Evolutionary conservation across 352 stramenopile species (phyloP), one percentile per base, ranked within the genome.

Genomic region (Phytopythium chamaehyphon): DNA sequence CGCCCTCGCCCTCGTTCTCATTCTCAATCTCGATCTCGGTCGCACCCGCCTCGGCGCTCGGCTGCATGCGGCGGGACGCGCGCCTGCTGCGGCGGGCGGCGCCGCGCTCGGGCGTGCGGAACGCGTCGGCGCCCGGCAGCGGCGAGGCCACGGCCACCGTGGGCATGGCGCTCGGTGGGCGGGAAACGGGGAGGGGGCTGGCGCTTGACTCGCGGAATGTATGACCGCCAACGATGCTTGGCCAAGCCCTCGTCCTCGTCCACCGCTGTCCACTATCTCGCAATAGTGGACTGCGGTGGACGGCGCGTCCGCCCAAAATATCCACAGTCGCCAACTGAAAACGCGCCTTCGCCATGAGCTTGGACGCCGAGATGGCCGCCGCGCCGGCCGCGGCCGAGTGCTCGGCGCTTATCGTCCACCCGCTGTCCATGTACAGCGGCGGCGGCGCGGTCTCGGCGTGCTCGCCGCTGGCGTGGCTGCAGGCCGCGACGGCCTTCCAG

Each of bases 371-470:
- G 33, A 23, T 38, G 36, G 22, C 7, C 33, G 11, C 31, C 21
- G 44, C 22, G 1, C 40, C 42, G 18, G 19, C 18, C 18, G 40
- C 35, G 10, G 31, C n/a, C 40, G 63, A 61, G 62, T 11, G n/a
- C 14, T 44, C 54, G 35, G 51, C 57, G 42, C 36, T 90, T n/a
- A 88, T 90, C 51, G 55, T 87, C 31, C 80, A 90, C 54, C 80
- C 80, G 52, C 53, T 88, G 45, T 78, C 74, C 28, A 60, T 78
- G 15, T 73, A 65, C 44, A 66, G 59, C 38, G 53, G 51, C 55
- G 51, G 55, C 8, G 54, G 55, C 22, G 37, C 60, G 18, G 76
- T 69, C 16, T 58, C 67, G 7, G 59, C 55, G 22, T 72, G 71
- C 49, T 52, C 47, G 18, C 56, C 72, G 1, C 60, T 39, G 33